Conservation (phyloP, 2,329 filamentous ascomycete species). For the Escovopsis weberi region DNA sequence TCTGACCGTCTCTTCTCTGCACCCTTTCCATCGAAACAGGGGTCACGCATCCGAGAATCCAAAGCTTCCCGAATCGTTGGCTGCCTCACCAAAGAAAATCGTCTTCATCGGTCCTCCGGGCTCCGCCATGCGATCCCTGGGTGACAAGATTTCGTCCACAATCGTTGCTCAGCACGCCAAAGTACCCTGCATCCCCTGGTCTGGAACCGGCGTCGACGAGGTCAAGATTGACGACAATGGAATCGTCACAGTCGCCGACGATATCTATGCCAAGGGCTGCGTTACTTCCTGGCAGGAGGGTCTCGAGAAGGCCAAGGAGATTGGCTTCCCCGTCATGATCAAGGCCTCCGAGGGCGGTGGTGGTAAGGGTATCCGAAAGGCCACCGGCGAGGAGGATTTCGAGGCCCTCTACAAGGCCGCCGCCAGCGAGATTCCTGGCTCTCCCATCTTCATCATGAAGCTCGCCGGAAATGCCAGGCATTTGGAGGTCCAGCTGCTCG, state of each 20-base stretch:
- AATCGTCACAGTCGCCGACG: constrained; percentile 82
- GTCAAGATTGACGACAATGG: constrained; percentile 67
- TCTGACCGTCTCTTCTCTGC: not conserved
- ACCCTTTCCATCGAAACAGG: constrained; percentile 29
- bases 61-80: constrained; percentile 87
- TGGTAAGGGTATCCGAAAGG: constrained; percentile 98
- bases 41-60: constrained; percentile 98
- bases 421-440: constrained; percentile 93
- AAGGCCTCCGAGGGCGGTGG: constrained; percentile 99
- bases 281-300: constrained; percentile 83
- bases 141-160: constrained; percentile 98
- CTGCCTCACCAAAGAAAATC: constrained; percentile 94
- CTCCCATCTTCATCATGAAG: constrained; percentile 99
- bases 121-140: constrained; percentile 95
- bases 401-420: constrained; percentile 84
- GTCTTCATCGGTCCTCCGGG: constrained; percentile 97
- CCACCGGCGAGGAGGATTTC: constrained; percentile 72
- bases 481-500: constrained; percentile 91
- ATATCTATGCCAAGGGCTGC: constrained; percentile 80
- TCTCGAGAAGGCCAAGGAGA: constrained; percentile 69
- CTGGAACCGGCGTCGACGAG: constrained; percentile 74
- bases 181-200: constrained; percentile 99
- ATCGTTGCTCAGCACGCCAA: constrained; percentile 95
- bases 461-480: constrained; percentile 90
- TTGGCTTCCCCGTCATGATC: constrained; percentile 98